These are phyloP conservation scores for Penicillium mononematosum DNA, from an alignment of 495 filamentous ascomycete genomes.

Conservation along the genomic window DNA sequence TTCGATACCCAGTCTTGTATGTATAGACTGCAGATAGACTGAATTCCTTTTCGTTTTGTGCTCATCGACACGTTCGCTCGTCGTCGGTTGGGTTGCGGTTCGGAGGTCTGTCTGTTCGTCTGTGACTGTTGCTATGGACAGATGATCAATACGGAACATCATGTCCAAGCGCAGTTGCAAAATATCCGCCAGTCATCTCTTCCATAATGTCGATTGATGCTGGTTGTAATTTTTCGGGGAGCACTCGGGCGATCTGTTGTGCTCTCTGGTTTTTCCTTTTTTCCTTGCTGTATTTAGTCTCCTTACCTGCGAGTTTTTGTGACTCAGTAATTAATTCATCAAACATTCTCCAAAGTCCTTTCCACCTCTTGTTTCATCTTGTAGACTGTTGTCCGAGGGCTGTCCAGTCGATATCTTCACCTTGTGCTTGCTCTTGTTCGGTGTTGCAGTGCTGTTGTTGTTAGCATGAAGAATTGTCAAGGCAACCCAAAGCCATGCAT, in stretches of 20 bases:
- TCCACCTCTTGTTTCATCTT: neutral
- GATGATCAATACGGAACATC: conserved; percentile 1
- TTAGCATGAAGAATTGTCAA: neutral
- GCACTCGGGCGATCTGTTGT: conserved; percentile 3
- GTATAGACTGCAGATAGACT: neutral
- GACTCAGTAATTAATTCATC: conserved; percentile 27
- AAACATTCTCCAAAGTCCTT: conserved; percentile 12
- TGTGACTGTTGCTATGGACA: conserved; percentile 8
- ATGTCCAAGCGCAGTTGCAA: conserved; percentile 10
- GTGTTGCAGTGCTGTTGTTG: neutral
- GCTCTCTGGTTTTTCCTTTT: neutral
- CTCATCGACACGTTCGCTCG: conserved; percentile 12
- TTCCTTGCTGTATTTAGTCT: conserved; percentile 27
- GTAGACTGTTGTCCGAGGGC: neutral
- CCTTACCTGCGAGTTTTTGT: conserved; percentile 13
- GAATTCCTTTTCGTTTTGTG: neutral
- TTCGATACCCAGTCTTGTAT: conserved; percentile 42
- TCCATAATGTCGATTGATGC: conserved; percentile 2
- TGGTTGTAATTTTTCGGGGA: conserved; percentile 16
- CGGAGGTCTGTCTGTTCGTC: neutral
- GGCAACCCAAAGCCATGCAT: neutral
- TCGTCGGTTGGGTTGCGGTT: conserved; percentile 3
- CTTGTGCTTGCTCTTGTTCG: neutral
- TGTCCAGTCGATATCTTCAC: neutral
- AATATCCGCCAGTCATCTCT: conserved; percentile 6